Evolutionary conservation across 257 asterid species (phyloP), one percentile per base, ranked within the genome.

Genomic region (Przewalskia tangutica): DNA sequence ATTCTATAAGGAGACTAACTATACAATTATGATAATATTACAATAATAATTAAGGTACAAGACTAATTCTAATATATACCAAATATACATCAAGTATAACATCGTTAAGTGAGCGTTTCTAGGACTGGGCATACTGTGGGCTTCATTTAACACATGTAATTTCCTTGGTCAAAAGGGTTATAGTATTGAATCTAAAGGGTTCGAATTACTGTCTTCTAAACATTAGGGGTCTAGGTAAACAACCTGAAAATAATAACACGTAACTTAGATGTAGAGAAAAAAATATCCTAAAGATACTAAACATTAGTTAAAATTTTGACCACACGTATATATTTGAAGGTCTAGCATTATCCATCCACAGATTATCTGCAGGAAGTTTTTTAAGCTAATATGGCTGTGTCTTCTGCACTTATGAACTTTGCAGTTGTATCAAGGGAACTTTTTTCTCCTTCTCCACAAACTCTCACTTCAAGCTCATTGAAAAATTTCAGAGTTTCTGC

Each of bases 401-500:
- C 85, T 58, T 88, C 87, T 76, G 81, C 87, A 80, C 82, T 89
- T 53, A 83, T 85, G 81, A 81, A 58, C 7, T 82, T 88, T 68
- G 86, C 85, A 80, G 81, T 87, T 13, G 36, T 12, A 71, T 82
- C 91, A 71, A 83, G 80, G 18, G 89, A 87, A 81, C 86, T 60
- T 65, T 81, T 83, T 54, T 77, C 85, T 53, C 81, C 86, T 20
- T 48, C 83, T 16, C 65, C 59, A 59, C 90, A 81, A 67, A 77
- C 87, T 32, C 88, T 76, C 51, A 18, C 67, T 64, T 70, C 71
- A 13, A 59, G 55, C 81, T 83, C 82, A 55, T 77, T 81, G 38
- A 87, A 79, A 80, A 88, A 51, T 23, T 82, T 86, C 88, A 86
- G 77, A 84, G 63, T 93, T 75, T 91, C 91, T 80, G 97, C 98